These are phyloP conservation scores for Alternaria infectoria DNA, from an alignment of 2,329 filamentous ascomycete species.

Conservation along the genomic window DNA sequence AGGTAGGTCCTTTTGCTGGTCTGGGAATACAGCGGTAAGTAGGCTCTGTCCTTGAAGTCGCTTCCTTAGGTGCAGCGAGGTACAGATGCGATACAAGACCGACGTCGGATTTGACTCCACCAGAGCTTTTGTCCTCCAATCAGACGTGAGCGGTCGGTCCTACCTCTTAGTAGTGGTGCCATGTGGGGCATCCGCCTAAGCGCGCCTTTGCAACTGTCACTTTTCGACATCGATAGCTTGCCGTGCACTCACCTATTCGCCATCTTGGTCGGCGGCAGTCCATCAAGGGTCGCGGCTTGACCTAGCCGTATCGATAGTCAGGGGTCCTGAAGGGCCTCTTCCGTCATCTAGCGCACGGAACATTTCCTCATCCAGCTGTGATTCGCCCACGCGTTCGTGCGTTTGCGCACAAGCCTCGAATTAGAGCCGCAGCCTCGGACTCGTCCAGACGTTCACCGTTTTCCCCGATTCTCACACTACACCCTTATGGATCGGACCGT, in stretches of 20 bases:
- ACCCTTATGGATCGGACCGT: slow-evolving; percentile 1
- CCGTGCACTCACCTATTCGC: background rate
- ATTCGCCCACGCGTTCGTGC: slow-evolving; percentile 1
- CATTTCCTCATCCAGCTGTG: background rate
- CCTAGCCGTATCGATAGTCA: background rate
- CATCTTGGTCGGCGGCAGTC: background rate
- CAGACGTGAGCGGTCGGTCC: background rate
- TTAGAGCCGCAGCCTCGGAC: background rate
- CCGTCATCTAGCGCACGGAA: background rate
- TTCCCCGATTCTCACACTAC: slow-evolving; percentile 4
- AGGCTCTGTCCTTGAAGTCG: background rate
- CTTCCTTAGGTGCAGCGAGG: slow-evolving; percentile 5
- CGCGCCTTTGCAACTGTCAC: slow-evolving; percentile 2
- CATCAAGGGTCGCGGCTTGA: background rate
- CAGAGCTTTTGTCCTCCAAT: background rate
- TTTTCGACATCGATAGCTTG: background rate
- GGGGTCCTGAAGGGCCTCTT: background rate
- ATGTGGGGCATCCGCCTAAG: slow-evolving; percentile 3
- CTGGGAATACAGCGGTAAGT: background rate
- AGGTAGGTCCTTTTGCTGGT: background rate
- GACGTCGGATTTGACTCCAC: slow-evolving; percentile 7
- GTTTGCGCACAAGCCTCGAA: background rate
- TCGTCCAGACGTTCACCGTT: slow-evolving; percentile 3
- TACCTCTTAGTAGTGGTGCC: background rate
- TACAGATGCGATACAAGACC: slow-evolving; percentile 11